Conservation (phyloP, 2,329 filamentous ascomycete species). For the Penicillium sp. region DNA sequence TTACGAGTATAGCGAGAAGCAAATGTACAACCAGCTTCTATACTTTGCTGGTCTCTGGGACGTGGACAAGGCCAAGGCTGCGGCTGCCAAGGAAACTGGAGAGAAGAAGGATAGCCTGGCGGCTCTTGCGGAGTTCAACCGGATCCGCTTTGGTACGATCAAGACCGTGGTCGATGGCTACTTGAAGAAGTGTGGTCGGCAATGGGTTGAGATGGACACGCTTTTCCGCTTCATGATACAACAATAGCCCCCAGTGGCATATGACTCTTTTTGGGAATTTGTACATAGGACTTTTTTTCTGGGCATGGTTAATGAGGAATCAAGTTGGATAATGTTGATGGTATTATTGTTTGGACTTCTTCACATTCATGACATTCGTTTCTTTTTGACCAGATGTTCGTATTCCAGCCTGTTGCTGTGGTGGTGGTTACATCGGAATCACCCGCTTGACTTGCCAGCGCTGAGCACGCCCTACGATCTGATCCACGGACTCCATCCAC, state of each 20-base stretch:
- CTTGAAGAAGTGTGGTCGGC: slow-evolving; percentile 83
- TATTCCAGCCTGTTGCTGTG: neutral
- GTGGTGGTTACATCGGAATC: neutral
- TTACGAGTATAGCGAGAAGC: slow-evolving; percentile 85
- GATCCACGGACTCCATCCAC: neutral
- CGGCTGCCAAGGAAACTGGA: slow-evolving; percentile 52
- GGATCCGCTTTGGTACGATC: slow-evolving; percentile 73
- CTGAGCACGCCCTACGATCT: slow-evolving; percentile 3
- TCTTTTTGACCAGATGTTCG: neutral
- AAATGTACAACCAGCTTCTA: slow-evolving; percentile 90
- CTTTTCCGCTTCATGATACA: slow-evolving; percentile 68
- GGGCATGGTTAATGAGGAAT: slow-evolving; percentile 12
- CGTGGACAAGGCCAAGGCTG: slow-evolving; percentile 73
- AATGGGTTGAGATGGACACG: slow-evolving; percentile 92
- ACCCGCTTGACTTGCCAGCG: neutral
- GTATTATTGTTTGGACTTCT: neutral
- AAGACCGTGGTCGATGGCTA: slow-evolving; percentile 79
- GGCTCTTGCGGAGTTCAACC: slow-evolving; percentile 79
- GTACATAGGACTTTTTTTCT: slow-evolving; percentile 28
- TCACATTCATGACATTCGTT: neutral
- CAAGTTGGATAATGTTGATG: slow-evolving; percentile 14
- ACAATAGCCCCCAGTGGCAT: slow-evolving; percentile 32
- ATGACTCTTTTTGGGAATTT: slow-evolving; percentile 22
- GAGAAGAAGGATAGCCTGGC: slow-evolving; percentile 67
- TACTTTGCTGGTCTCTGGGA: slow-evolving; percentile 87